These are phyloP conservation scores for Geotrichum histeridarum DNA, from an alignment of 1,139 yeast genomes.

Conservation along the genomic window DNA sequence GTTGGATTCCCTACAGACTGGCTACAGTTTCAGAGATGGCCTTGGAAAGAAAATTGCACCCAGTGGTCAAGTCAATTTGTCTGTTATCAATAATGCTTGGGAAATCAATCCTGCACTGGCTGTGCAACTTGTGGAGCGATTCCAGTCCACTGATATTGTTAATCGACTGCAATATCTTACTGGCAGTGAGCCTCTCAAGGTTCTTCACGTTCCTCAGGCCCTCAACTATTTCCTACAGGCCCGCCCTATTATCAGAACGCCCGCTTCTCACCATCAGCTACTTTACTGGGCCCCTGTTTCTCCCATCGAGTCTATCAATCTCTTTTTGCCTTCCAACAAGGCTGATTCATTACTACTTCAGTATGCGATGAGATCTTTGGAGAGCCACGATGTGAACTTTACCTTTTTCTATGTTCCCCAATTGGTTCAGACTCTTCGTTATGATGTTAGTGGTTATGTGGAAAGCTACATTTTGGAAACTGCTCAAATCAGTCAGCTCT, in stretches of 20 bases:
- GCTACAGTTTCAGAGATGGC: constrained; percentile 32
- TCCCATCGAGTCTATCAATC: constrained; percentile 81
- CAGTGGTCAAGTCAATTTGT: constrained; percentile 20
- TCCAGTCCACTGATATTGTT: constrained; percentile 37
- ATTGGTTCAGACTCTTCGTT: constrained; percentile 85
- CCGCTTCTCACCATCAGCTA: constrained; percentile 36
- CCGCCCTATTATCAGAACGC: constrained; percentile 10
- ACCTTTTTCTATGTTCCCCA: constrained; percentile 98
- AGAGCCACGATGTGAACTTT: constrained; percentile 77
- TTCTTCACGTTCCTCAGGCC: constrained; percentile 59
- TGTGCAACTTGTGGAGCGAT: constrained; percentile 61
- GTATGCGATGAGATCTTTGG: constrained; percentile 85
- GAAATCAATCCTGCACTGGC: constrained; percentile 68
- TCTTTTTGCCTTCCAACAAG: constrained; percentile 74
- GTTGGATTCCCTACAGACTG: constrained; percentile 63
- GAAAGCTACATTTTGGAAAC: constrained; percentile 87
- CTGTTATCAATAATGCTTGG: constrained; percentile 51
- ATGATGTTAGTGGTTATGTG: constrained; percentile 78
- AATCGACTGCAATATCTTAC: constrained; percentile 48
- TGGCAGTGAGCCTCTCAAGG: constrained; percentile 53
- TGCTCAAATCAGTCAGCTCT: constrained; percentile 81
- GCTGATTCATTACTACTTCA: constrained; percentile 68
- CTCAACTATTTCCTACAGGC: constrained; percentile 43
- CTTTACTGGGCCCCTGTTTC: constrained; percentile 72
- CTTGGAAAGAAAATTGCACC: constrained; percentile 24